A percentile compares a stretch with the other conserved stretches of the same genome.
These are phyloP conservation scores for Aspergillus intermedius DNA, from an alignment of 2,329 filamentous ascomycete genomes.

Conservation along the genomic window DNA sequence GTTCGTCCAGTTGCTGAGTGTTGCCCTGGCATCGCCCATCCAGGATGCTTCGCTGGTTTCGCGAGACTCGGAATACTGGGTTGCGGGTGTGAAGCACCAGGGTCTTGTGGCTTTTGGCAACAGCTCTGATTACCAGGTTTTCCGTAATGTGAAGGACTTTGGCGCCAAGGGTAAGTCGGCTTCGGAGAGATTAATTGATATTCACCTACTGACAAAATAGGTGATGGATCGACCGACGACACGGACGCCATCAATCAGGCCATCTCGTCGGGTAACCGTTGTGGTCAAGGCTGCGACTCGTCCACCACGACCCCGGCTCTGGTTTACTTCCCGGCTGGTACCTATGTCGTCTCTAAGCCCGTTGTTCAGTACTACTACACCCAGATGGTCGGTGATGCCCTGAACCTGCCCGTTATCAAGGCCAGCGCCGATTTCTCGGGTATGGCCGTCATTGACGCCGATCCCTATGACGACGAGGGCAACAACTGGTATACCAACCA, in stretches of 20 bases:
- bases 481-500: conserved; percentile 74
- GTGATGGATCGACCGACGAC: conserved; percentile 68
- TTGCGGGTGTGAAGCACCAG: conserved; percentile 62
- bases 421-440: conserved; percentile 65
- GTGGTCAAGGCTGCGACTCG: conserved; percentile 74
- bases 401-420: conserved; percentile 67
- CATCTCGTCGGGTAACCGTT: conserved; percentile 70
- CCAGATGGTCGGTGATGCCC: conserved; percentile 78
- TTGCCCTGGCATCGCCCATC: conserved; percentile 28
- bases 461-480: conserved; percentile 68
- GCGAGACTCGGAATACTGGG: conserved; percentile 57
- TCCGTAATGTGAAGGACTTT: conserved; percentile 70
- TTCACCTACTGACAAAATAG: conserved; percentile 29
- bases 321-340: conserved; percentile 87
- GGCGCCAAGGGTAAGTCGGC: conserved; percentile 61
- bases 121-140: conserved; percentile 58
- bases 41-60: conserved; percentile 2
- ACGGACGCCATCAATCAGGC: conserved; percentile 82
- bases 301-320: conserved; percentile 76
- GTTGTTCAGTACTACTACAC: conserved; percentile 89
- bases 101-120: conserved; percentile 60
- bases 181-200: not conserved
- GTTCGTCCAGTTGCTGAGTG: conserved; percentile 24
- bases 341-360: conserved; percentile 72
- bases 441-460: conserved; percentile 81